A percentile compares a stretch with the other conserved stretches of the same genome.
Evolutionary conservation across 169 alveolate genomes (phyloP).

Genomic region (Plasmodium gonderi): DNA sequence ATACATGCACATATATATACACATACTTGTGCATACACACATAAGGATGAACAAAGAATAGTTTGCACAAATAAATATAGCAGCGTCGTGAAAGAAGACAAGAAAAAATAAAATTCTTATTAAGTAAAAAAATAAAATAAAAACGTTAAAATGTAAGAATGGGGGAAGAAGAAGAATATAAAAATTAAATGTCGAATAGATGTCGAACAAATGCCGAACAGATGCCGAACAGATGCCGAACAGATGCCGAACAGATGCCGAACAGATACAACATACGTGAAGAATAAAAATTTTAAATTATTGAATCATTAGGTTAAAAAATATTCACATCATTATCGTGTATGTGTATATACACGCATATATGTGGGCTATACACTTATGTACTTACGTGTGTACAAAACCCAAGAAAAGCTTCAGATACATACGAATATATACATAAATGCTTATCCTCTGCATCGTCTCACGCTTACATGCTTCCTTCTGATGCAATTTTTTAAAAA

Average conservation of each 20-base stretch:
- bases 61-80: constrained; percentile 8
- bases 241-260: too few species aligned
- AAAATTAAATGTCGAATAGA: too few species aligned
- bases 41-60: neutral
- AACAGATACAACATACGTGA: too few species aligned
- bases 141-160: neutral
- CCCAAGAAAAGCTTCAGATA: too few species aligned
- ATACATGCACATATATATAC: neutral
- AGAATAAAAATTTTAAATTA: constrained; percentile 20
- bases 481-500: neutral
- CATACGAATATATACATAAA: neutral
- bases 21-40: neutral
- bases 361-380: neutral
- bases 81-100: constrained; percentile 23
- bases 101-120: constrained; percentile 17
- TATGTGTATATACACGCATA: neutral
- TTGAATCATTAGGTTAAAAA: constrained; percentile 47
- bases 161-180: neutral
- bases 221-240: too few species aligned
- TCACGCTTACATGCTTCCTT: neutral
- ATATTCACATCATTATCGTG: neutral
- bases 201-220: too few species aligned
- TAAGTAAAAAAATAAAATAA: neutral
- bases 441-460: neutral
- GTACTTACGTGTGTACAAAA: constrained; percentile 23